phyloP scores from a whole-genome alignment of 2,329 filamentous ascomycete species.

The Aspergillus quadrilineatus region DNA sequence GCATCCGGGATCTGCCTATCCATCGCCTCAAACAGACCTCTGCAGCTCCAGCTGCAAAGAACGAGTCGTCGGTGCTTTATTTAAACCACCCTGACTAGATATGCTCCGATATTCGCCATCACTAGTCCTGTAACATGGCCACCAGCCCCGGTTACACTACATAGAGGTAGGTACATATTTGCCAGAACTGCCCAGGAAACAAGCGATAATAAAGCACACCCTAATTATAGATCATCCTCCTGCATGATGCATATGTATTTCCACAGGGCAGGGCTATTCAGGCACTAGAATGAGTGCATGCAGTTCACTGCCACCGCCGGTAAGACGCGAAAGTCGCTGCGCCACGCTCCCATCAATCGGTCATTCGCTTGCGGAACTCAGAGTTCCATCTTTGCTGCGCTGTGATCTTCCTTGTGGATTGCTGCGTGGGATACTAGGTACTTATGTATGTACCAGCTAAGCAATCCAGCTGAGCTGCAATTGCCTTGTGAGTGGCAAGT shows the following conservation, averaged over 20 bases:
- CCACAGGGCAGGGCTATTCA: background rate
- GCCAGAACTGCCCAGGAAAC: background rate
- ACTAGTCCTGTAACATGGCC: background rate
- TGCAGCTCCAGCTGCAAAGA: background rate
- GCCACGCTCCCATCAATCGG: slow-evolving; percentile 2
- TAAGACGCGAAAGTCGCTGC: slow-evolving; percentile 10
- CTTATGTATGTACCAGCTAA: background rate
- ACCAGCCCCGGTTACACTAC: background rate
- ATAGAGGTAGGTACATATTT: background rate
- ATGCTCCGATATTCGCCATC: background rate
- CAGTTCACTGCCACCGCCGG: slow-evolving; percentile 11
- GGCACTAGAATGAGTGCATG: background rate
- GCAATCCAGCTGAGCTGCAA: background rate
- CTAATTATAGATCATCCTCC: slow-evolving; percentile 11
- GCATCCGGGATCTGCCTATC: background rate
- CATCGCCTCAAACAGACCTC: background rate
- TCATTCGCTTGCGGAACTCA: background rate
- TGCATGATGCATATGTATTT: background rate
- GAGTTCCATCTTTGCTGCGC: background rate
- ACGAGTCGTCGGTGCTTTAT: background rate
- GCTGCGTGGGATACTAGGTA: background rate
- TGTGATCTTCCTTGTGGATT: background rate
- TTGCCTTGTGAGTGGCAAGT: background rate
- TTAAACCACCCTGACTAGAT: no score
- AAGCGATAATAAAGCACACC: slow-evolving; percentile 4